A percentile compares a stretch with the other conserved stretches of the same genome.
Conservation (phyloP, 2,329 filamentous ascomycete species). For the Talaromyces funiculosus region DNA sequence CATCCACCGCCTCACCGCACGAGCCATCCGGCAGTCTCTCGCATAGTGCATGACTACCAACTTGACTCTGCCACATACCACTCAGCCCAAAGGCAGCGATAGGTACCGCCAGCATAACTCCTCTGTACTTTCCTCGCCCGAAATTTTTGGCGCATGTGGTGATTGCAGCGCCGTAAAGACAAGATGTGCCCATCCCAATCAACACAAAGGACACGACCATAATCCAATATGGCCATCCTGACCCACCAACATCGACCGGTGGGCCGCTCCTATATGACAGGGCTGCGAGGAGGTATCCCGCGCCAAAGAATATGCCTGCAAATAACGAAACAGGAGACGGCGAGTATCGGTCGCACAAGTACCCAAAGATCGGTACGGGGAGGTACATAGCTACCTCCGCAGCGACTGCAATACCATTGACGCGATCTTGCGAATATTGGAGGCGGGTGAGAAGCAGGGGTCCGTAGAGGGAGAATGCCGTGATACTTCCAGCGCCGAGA, state of each 20-base stretch:
- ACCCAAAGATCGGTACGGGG: slow-evolving; percentile 83
- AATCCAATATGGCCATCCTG: slow-evolving; percentile 66
- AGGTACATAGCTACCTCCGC: slow-evolving; percentile 87
- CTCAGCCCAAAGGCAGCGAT: slow-evolving; percentile 91
- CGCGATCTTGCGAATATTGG: slow-evolving; percentile 83
- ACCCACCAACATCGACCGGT: slow-evolving; percentile 45
- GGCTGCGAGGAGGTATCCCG: slow-evolving; percentile 78
- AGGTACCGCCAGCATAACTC: slow-evolving; percentile 79
- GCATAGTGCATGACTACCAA: slow-evolving; percentile 72
- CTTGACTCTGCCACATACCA: slow-evolving; percentile 91
- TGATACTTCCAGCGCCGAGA: slow-evolving; percentile 84
- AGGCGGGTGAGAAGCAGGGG: slow-evolving; percentile 81
- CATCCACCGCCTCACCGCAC: slow-evolving; percentile 58
- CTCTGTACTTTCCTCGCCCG: slow-evolving; percentile 78
- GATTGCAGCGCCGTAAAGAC: slow-evolving; percentile 86
- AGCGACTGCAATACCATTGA: slow-evolving; percentile 83
- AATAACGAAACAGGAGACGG: slow-evolving; percentile 70
- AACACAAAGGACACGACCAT: slow-evolving; percentile 83
- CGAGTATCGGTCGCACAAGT: slow-evolving; percentile 82
- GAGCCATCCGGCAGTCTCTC: slow-evolving; percentile 61
- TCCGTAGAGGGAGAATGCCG: slow-evolving; percentile 89
- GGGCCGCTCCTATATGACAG: slow-evolving; percentile 63
- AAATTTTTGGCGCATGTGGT: slow-evolving; percentile 98
- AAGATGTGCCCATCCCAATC: slow-evolving; percentile 76
- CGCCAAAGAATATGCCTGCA: slow-evolving; percentile 67